Evolutionary conservation across 768 basidiomycete species (phyloP).

Genomic region (Mycena vitilis): DNA sequence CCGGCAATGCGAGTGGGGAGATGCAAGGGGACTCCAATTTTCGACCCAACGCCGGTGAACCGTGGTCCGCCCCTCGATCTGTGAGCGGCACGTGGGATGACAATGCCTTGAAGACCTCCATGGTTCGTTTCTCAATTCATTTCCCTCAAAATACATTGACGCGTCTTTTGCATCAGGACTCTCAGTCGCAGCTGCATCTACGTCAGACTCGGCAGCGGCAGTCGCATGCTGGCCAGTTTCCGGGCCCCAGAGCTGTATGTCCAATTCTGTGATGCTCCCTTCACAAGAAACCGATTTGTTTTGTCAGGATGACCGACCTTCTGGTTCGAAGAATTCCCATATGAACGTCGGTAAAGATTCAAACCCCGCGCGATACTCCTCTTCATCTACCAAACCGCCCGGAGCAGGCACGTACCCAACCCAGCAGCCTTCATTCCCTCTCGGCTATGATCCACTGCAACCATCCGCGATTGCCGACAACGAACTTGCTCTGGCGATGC

Average conservation of each 20-base stretch:
- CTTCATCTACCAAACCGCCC: constrained; percentile 53
- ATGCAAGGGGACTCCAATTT: constrained; percentile 59
- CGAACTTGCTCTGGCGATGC: constrained; percentile 67
- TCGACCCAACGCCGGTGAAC: constrained; percentile 60
- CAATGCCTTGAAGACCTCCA: constrained; percentile 59
- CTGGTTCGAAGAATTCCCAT: constrained; percentile 62
- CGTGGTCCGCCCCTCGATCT: constrained; percentile 63
- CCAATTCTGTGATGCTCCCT: constrained; percentile 17
- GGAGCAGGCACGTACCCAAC: constrained; percentile 43
- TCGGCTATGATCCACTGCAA: constrained; percentile 46
- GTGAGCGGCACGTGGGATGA: constrained; percentile 71
- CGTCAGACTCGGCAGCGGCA: constrained; percentile 63
- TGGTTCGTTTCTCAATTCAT: constrained; percentile 50
- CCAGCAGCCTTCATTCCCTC: constrained; percentile 34
- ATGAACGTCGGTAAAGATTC: constrained; percentile 55
- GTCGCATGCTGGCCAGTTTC: constrained; percentile 52
- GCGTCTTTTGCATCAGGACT: constrained; percentile 50
- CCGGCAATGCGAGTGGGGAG: constrained; percentile 54
- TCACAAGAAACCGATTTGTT: constrained; percentile 36
- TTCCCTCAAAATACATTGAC: constrained; percentile 23
- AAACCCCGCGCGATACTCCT: constrained; percentile 53
- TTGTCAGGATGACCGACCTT: constrained; percentile 59
- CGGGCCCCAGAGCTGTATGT: constrained; percentile 56
- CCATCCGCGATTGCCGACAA: constrained; percentile 51
- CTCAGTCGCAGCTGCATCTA: constrained; percentile 54